A percentile compares a stretch with the other conserved stretches of the same genome.
These are phyloP conservation scores for Pseudovirgaria hyperparasitica DNA, from an alignment of 2,329 filamentous ascomycete species.

Conservation along the genomic window DNA sequence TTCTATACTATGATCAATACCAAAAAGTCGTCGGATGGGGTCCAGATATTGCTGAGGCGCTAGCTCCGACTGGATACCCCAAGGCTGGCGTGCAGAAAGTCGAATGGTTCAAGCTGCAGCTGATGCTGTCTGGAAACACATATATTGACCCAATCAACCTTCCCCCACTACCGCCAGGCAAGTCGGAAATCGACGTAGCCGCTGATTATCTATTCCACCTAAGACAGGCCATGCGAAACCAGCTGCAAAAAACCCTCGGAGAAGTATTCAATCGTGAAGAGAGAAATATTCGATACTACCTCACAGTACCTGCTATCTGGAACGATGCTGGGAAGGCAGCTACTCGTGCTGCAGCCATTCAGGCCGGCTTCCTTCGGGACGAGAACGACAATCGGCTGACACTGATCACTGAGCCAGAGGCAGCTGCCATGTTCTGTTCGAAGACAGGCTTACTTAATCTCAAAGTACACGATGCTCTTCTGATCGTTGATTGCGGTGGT, in stretches of 20 bases:
- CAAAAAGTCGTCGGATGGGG: slow-evolving; percentile 99
- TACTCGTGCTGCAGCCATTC: slow-evolving; percentile 87
- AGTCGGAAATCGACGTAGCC: slow-evolving; percentile 98
- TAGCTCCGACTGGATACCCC: slow-evolving; percentile 92
- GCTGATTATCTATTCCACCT: slow-evolving; percentile 98
- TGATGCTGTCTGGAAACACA: slow-evolving; percentile 97
- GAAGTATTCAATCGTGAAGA: slow-evolving; percentile 98
- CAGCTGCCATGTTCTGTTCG: slow-evolving; percentile 92
- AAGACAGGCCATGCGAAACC: slow-evolving; percentile 89
- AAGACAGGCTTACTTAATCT: slow-evolving; percentile 93
- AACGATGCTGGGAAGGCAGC: slow-evolving; percentile 97
- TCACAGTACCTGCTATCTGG: slow-evolving; percentile 99
- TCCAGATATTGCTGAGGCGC: slow-evolving; percentile 90
- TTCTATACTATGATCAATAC: slow-evolving; percentile 99
- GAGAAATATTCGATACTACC: slow-evolving; percentile 92
- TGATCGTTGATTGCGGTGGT: slow-evolving; percentile 97
- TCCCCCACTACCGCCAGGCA: slow-evolving; percentile 88
- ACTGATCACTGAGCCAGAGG: slow-evolving; percentile 90
- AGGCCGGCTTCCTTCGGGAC: slow-evolving; percentile 90
- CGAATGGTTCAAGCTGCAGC: slow-evolving; percentile 98
- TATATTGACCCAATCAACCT: slow-evolving; percentile 99
- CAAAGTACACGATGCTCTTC: slow-evolving; percentile 95
- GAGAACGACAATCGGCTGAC: slow-evolving; percentile 96
- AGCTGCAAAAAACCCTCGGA: slow-evolving; percentile 88
- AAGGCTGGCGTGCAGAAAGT: slow-evolving; percentile 98